These are phyloP conservation scores for Pleurotus salmoneostramineus DNA, from an alignment of 768 basidiomycete species.

Conservation along the genomic window DNA sequence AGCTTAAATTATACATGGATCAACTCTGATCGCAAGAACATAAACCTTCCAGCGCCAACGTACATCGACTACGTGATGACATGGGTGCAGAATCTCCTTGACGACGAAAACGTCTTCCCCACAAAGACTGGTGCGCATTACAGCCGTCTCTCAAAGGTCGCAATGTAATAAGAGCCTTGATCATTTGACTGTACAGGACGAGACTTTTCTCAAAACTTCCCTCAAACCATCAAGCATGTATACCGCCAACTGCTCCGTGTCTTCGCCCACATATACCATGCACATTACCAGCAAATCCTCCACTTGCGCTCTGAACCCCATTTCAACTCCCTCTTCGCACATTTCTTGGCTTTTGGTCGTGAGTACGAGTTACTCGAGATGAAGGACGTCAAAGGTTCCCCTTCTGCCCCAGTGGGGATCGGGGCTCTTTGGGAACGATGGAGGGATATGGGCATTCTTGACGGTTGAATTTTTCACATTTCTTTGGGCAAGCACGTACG, in stretches of 20 bases:
- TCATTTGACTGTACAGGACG: constrained; percentile 50
- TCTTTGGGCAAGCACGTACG: background rate
- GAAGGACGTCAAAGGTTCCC: constrained; percentile 80
- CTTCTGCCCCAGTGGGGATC: constrained; percentile 62
- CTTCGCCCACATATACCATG: constrained; percentile 97
- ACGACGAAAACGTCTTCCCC: constrained; percentile 91
- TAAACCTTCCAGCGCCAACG: constrained; percentile 89
- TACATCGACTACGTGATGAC: constrained; percentile 99
- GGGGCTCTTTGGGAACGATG: constrained; percentile 86
- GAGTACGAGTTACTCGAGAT: constrained; percentile 91
- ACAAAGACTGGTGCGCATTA: constrained; percentile 76
- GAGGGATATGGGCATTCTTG: constrained; percentile 84
- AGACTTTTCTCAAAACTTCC: constrained; percentile 86
- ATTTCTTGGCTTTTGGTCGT: constrained; percentile 93
- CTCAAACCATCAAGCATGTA: constrained; percentile 88
- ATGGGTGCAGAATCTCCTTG: constrained; percentile 93
- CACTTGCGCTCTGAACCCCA: constrained; percentile 94
- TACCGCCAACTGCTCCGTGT: constrained; percentile 96
- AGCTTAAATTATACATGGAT: constrained; percentile 98
- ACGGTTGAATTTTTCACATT: constrained; percentile 27
- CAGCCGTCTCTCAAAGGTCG: constrained; percentile 38
- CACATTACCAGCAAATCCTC: constrained; percentile 88
- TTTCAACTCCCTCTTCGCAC: constrained; percentile 96
- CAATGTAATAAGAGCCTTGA: constrained; percentile 32
- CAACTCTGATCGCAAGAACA: constrained; percentile 89